Evolutionary conservation across 2,329 filamentous ascomycete species (phyloP).

Genomic region (Penicillium sp.): DNA sequence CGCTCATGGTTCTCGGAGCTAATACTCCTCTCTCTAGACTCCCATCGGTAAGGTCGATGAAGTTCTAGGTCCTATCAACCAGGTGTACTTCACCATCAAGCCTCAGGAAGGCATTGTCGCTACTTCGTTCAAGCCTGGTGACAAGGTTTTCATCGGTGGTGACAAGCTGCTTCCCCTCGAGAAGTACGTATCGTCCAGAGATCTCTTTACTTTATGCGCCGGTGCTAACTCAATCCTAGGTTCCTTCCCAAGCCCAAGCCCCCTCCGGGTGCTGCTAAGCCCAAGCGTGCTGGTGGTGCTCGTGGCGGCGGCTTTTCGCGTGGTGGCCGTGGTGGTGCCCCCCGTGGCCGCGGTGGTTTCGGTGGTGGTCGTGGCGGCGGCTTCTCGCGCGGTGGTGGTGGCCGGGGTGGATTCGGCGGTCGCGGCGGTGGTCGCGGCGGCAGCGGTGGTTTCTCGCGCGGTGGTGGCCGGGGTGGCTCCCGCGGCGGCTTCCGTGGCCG

Average conservation of each 20-base stretch:
- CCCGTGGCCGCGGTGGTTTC: conserved; percentile 41
- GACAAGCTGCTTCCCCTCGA: conserved; percentile 95
- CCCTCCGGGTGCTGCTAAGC: conserved; percentile 62
- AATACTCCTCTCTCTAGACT: conserved; percentile 52
- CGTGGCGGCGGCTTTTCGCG: too few relatives aligned
- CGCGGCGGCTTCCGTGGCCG: conserved; percentile 26
- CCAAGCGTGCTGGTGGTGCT: conserved; percentile 66
- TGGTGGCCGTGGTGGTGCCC: conserved; percentile 50
- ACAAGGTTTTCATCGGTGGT: conserved; percentile 93
- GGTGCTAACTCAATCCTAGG: conserved; percentile 37
- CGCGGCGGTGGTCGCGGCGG: conserved; percentile 30
- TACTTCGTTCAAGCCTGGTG: conserved; percentile 87
- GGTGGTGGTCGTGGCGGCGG: conserved; percentile 25
- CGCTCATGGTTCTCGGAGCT: conserved; percentile 6
- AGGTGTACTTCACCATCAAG: conserved; percentile 98
- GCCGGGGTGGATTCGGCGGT: conserved; percentile 17
- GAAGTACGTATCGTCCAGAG: conserved; percentile 56
- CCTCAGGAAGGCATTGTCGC: conserved; percentile 95
- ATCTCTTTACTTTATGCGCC: background rate
- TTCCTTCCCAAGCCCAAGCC: conserved; percentile 94
- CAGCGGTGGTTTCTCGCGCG: conserved; percentile 19
- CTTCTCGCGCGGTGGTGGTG: conserved; percentile 14
- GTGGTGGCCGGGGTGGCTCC: conserved; percentile 14
- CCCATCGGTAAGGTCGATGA: conserved; percentile 96
- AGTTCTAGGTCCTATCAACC: conserved; percentile 93